Evolutionary conservation across 2,329 filamentous ascomycete species (phyloP).

Genomic region (Dichotomopilus funicola): DNA sequence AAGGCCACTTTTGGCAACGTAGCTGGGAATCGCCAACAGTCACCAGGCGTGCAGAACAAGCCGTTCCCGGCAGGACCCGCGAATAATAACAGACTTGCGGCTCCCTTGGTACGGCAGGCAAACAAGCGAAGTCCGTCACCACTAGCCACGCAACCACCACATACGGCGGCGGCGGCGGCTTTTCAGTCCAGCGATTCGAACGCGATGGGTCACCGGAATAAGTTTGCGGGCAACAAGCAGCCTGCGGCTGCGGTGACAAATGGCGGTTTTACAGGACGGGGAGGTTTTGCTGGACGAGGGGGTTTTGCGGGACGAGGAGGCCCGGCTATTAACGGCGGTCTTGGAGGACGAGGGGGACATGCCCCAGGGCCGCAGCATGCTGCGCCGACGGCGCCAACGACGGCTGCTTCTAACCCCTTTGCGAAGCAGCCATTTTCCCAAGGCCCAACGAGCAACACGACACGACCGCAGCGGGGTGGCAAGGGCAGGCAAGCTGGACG

Average conservation of each 20-base stretch:
- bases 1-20: conserved; percentile 8
- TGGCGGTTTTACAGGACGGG: conserved; percentile 9
- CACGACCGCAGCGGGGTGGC: not conserved
- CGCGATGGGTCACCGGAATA: conserved; percentile 8
- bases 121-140: conserved; percentile 9
- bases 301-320: conserved; percentile 4
- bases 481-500: conserved; percentile 13
- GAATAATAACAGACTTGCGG: not conserved
- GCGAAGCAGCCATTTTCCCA: not conserved
- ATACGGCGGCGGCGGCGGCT: not conserved
- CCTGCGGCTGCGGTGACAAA: not conserved
- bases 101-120: not conserved
- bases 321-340: not conserved
- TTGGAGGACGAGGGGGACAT: conserved; percentile 8
- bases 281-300: not conserved
- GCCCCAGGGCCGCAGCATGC: not conserved
- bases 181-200: not conserved
- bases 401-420: not conserved
- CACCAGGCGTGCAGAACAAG: not conserved
- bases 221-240: conserved; percentile 4
- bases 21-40: conserved; percentile 5
- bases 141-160: conserved; percentile 3
- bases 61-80: not conserved
- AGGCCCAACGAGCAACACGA: not conserved
- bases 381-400: not conserved